These are phyloP conservation scores for Cutaneotrichosporon cavernicola DNA, from an alignment of 1,284 basidiomycete genomes.

Conservation along the genomic window DNA sequence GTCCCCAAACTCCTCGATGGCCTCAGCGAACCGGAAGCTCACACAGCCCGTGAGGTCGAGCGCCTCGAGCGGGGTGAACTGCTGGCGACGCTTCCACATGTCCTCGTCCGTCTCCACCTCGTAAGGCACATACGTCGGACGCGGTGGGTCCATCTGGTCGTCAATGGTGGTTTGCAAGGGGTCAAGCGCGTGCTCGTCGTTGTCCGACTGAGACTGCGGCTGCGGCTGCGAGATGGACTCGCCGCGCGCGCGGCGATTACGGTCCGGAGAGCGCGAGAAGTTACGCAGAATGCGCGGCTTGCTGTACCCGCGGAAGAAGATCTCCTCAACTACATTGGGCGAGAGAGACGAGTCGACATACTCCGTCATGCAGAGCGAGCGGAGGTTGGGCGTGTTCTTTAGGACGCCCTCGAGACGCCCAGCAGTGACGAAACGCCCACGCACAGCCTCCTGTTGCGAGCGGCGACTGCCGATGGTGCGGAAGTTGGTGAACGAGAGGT, in stretches of 20 bases:
- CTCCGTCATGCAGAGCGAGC: constrained; percentile 84
- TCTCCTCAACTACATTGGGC: constrained; percentile 73
- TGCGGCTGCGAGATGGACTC: constrained; percentile 47
- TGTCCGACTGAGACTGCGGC: background rate
- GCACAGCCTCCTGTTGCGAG: constrained; percentile 83
- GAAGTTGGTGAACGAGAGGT: constrained; percentile 88
- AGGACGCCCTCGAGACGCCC: constrained; percentile 76
- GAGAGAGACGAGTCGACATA: constrained; percentile 92
- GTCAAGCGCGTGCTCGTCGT: constrained; percentile 13
- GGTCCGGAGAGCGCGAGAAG: constrained; percentile 19
- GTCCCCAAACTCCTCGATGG: constrained; percentile 77
- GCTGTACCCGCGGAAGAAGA: constrained; percentile 71
- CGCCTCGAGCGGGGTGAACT: constrained; percentile 69
- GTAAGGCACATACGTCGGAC: constrained; percentile 48
- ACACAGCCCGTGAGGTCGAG: constrained; percentile 94
- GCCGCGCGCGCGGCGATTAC: constrained; percentile 32
- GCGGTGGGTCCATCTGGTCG: constrained; percentile 33
- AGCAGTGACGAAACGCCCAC: constrained; percentile 87
- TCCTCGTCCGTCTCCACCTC: constrained; percentile 58
- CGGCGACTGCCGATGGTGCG: constrained; percentile 91
- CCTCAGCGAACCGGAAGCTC: constrained; percentile 79
- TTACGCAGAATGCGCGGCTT: constrained; percentile 35
- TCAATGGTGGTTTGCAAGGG: constrained; percentile 22
- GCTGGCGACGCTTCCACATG: constrained; percentile 61
- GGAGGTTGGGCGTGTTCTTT: constrained; percentile 83